Conservation (phyloP, 2,329 filamentous ascomycete genomes). For the Pyrenophora seminiperda region DNA sequence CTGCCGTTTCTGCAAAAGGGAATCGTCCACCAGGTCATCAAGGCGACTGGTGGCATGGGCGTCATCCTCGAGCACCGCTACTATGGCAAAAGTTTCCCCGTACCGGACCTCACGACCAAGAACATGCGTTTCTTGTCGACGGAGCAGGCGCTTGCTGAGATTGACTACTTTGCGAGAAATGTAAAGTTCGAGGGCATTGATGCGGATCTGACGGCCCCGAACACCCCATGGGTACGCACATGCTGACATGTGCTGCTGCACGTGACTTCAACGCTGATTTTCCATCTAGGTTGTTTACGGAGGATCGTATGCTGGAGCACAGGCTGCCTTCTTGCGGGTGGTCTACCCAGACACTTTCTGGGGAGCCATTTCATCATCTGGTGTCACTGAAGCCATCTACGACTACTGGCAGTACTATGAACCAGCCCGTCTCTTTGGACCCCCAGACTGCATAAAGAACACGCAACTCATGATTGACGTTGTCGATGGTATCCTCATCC, state of each 20-base stretch:
- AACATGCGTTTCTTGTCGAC: constrained; percentile 82
- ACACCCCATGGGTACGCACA: constrained; percentile 61
- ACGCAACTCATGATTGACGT: constrained; percentile 66
- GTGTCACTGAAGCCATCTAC: constrained; percentile 75
- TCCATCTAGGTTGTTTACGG: constrained; percentile 71
- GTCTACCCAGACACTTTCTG: constrained; percentile 79
- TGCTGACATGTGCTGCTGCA: too few species aligned
- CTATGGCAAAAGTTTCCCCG: constrained; percentile 78
- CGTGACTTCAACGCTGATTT: too few species aligned
- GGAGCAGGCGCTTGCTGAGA: constrained; percentile 80
- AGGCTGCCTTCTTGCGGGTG: constrained; percentile 76
- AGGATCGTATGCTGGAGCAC: constrained; percentile 81
- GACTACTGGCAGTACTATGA: constrained; percentile 74
- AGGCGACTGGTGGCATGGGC: constrained; percentile 70
- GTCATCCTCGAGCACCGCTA: constrained; percentile 87
- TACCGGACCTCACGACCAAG: constrained; percentile 67
- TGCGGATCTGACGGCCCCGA: constrained; percentile 67
- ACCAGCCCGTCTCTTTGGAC: constrained; percentile 61
- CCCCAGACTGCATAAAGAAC: constrained; percentile 66
- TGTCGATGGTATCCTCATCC: constrained; percentile 63
- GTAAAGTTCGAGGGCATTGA: constrained; percentile 72
- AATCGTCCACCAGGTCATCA: constrained; percentile 71
- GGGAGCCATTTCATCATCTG: constrained; percentile 79
- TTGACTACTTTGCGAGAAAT: constrained; percentile 78
- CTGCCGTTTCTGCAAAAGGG: constrained; percentile 78